Base-by-base conservation (phyloP, 352 stramenopile species). In the Plasmopara viticola region DNA sequence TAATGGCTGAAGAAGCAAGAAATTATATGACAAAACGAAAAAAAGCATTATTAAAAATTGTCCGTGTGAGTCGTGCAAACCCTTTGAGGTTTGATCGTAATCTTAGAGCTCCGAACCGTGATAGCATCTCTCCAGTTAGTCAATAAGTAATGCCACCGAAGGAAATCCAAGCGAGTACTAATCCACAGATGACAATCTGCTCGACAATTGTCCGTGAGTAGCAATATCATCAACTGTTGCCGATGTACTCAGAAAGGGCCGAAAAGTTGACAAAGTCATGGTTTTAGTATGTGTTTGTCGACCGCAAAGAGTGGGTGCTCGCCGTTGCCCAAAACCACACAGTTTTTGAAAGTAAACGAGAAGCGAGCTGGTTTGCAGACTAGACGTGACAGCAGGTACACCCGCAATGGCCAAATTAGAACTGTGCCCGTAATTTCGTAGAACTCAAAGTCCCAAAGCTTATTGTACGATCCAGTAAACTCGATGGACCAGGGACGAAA, bases 21-120 rank as follows among this genome's bases (percentile, higher is more conserved):
- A 52, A 44, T 0, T 38, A 5, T 38, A 14, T 4, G 33, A 14
- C 5, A 38, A 38, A 38, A 14, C 4, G 33, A 9, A 38, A 28
- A 51, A 38, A 51, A 0, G 25, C 3, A 13, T 58, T 58, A 12
- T 58, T 51, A 34, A 42, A 51, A 6, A 51, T 38, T 25, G 35
- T 34, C 44, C 51, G 51, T 0, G 51, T 51, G 25, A 58, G 20
- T 18, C 41, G 46, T 12, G 37, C 41, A 5, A 52, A 25, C 18
- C n/a, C 37, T 38, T 4, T 41, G 34, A 13, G 47, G 37, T 9
- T 51, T 40, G 10, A 38, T 17, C n/a, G 51, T 20, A 37, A 58
- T 42, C 8, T 58, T 58, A 28, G 35, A 30, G 17, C 44, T 52
- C 25, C 44, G 47, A 33, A 44, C 47, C 2, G 43, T 20, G 13